A percentile compares a stretch with the other conserved stretches of the same genome.
These are phyloP conservation scores for Colletotrichum lupini DNA, from an alignment of 2,329 filamentous ascomycete species.

Conservation along the genomic window DNA sequence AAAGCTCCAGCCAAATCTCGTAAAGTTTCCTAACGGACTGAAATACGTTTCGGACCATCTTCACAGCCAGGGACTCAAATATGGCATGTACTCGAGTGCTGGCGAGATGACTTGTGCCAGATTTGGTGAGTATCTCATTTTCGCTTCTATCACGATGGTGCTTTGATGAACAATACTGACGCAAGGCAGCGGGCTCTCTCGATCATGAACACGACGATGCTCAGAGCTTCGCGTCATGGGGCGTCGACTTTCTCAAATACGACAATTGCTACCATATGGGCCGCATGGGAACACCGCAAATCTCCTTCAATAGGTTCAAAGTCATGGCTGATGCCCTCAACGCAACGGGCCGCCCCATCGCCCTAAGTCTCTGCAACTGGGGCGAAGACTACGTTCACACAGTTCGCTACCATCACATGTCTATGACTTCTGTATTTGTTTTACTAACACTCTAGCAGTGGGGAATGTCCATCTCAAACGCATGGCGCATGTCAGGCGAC, in stretches of 20 bases:
- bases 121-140: constrained; percentile 39
- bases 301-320: constrained; percentile 44
- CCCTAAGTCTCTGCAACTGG: constrained; percentile 49
- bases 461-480: constrained; percentile 44
- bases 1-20: constrained; percentile 44
- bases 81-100: constrained; percentile 53
- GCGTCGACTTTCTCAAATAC: constrained; percentile 64
- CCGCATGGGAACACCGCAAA: constrained; percentile 40
- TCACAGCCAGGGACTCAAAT: constrained; percentile 48
- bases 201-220: constrained; percentile 65
- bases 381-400: constrained; percentile 43
- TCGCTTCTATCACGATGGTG: not conserved
- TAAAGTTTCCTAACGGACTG: constrained; percentile 51
- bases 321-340: constrained; percentile 48
- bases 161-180: not conserved
- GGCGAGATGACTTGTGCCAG: constrained; percentile 62
- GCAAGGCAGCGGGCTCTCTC: constrained; percentile 52
- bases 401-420: not conserved
- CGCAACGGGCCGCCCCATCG: constrained; percentile 44
- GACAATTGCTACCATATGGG: constrained; percentile 57
- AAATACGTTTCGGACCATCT: constrained; percentile 47
- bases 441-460: constrained; percentile 38
- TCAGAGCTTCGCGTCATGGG: constrained; percentile 62
- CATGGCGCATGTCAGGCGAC: constrained; percentile 48
- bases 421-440: too few relatives aligned